Percentiles rank a stretch among this genome's conserved stretches.
Conservation (phyloP, 306 rosid genomes). For the Vigna radiata region DNA sequence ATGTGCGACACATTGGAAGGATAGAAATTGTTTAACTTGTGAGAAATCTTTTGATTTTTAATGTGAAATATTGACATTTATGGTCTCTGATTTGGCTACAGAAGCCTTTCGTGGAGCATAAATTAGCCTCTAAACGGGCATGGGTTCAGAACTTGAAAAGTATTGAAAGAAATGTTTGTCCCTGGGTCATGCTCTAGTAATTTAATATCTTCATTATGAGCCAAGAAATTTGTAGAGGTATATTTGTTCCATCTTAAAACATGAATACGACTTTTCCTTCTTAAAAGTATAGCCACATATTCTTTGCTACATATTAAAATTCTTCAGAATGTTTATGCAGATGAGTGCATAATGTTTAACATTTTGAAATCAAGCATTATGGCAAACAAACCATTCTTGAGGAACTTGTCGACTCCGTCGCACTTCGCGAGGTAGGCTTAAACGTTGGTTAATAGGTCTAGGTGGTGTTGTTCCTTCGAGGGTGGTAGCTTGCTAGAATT, state of each 20-base stretch:
- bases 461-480: constrained; percentile 38
- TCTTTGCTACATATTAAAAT: constrained; percentile 14
- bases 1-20: constrained; percentile 1
- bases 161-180: neutral
- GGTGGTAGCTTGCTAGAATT: constrained; percentile 29
- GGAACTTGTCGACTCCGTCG: constrained; percentile 97
- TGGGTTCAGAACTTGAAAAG: neutral
- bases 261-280: constrained; percentile 30
- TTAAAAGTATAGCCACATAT: constrained; percentile 39
- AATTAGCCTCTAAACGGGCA: constrained; percentile 33
- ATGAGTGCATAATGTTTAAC: constrained; percentile 18
- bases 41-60: constrained; percentile 16
- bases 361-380: constrained; percentile 2
- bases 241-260: constrained; percentile 25
- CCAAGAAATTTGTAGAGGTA: constrained; percentile 34
- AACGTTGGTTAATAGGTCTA: constrained; percentile 70
- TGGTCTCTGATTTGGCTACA: constrained; percentile 27
- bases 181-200: constrained; percentile 12
- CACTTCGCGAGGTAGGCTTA: constrained; percentile 84
- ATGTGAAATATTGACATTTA: constrained; percentile 22
- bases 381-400: constrained; percentile 52
- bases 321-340: constrained; percentile 18
- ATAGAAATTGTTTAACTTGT: constrained; percentile 10
- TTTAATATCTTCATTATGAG: constrained; percentile 37
- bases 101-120: constrained; percentile 35